A percentile compares a stretch with the other conserved stretches of the same genome.
Evolutionary conservation across 768 basidiomycete species (phyloP).

Genomic region (Trametes sanguinea): DNA sequence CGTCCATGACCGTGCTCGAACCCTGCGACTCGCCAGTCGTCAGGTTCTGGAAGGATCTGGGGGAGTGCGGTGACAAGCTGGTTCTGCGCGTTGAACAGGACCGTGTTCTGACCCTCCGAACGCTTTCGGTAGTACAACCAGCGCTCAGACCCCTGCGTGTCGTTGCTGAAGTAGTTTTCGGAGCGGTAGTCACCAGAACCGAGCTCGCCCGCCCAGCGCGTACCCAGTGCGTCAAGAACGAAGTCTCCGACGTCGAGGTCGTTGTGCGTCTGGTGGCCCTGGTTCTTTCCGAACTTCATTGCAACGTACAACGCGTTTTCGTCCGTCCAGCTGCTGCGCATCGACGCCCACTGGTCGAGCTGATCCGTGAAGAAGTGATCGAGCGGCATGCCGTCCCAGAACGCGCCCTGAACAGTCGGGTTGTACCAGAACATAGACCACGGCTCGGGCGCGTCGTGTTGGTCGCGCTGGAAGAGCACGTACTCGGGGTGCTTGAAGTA

Average conservation of each 20-base stretch:
- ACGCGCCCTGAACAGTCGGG: slow-evolving; percentile 78
- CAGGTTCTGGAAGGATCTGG: slow-evolving; percentile 46
- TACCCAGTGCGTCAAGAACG: slow-evolving; percentile 90
- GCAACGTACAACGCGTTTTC: slow-evolving; percentile 79
- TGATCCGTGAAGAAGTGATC: slow-evolving; percentile 79
- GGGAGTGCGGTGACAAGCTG: slow-evolving; percentile 78
- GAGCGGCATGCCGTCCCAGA: slow-evolving; percentile 84
- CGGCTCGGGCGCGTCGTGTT: slow-evolving; percentile 56
- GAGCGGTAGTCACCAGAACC: slow-evolving; percentile 87
- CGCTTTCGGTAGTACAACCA: slow-evolving; percentile 97
- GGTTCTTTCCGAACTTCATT: slow-evolving; percentile 81
- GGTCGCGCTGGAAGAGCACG: slow-evolving; percentile 88
- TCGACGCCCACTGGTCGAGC: slow-evolving; percentile 84
- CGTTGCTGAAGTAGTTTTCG: slow-evolving; percentile 74
- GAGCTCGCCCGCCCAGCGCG: slow-evolving; percentile 93
- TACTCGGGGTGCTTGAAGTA: slow-evolving; percentile 72
- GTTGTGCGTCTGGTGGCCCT: slow-evolving; percentile 91
- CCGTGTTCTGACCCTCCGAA: slow-evolving; percentile 97
- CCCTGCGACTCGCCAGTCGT: slow-evolving; percentile 65
- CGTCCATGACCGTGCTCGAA: slow-evolving; percentile 75
- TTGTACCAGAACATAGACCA: slow-evolving; percentile 89
- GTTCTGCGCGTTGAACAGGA: slow-evolving; percentile 73
- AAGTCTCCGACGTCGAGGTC: slow-evolving; percentile 96
- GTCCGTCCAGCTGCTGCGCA: slow-evolving; percentile 93
- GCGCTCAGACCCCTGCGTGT: slow-evolving; percentile 65